Base-by-base conservation (phyloP, 805 yeast genomes). In the Scheffersomyces amazonensis region DNA sequence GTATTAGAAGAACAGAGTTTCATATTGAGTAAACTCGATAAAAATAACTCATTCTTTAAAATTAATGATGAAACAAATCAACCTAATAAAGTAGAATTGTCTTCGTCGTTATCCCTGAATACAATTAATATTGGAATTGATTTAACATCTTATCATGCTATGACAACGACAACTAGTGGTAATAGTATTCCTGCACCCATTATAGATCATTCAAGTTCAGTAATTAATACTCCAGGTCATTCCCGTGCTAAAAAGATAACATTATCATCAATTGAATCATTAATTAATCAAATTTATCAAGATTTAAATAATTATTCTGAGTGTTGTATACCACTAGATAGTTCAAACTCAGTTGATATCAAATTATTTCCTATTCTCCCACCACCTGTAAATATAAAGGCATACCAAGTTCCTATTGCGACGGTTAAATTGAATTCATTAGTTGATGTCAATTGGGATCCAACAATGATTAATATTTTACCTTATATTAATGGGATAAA, bases 231-330 rank as follows among this genome's bases (percentile, higher is more conserved):
- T 1, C 46, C 48, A 2, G 48, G 48, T 15, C 40, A 41, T 31
- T 34, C 46, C 2, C 36, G 43, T 31, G 57, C 65, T 37, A 63
- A 60, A 31, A 53, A 53, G 32, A 61, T 67, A 33, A 53, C 56
- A 17, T 53, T 69, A 31, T 58, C 66, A 27, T 64, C 71, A 10
- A 79, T 95, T 31, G 84, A 82, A 48, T 83, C 87, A 48, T 67
- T 91, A 37, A 77, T 93, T 16, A 88, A 87, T 58, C 96, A 93
- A 57, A 75, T 93, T n/a, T 90, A 74, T 54, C 96, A 90, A 60
- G 99, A 93, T 58, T 69, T 93, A 48, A 95, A 93, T 62, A 88
- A 87, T 56, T 95, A 90, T 62, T 87, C 96, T 0, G 99, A 93
- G 59, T 93, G 99, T 62, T 77, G 89, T 58, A 91, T 93, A 21